Conservation (phyloP, 805 yeast species). For the Saccharomycopsis sp. region DNA sequence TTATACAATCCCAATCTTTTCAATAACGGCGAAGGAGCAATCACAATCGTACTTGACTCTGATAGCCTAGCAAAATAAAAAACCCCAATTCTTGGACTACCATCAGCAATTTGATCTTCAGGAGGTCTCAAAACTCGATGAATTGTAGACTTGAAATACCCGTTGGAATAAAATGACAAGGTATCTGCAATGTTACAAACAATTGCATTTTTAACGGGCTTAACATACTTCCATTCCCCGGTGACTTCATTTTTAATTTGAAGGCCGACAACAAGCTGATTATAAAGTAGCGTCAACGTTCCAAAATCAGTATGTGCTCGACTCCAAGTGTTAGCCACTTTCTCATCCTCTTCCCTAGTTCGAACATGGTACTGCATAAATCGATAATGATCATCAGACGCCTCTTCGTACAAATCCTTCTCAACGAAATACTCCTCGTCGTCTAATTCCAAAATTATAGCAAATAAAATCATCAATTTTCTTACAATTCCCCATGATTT, state of each 20-base stretch:
- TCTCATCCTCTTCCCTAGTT: slow-evolving; percentile 27
- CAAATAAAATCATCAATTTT: slow-evolving; percentile 29
- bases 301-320: slow-evolving; percentile 35
- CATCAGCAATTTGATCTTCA: slow-evolving; percentile 25
- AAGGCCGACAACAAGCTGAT: slow-evolving; percentile 33
- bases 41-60: slow-evolving; percentile 27
- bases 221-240: slow-evolving; percentile 33
- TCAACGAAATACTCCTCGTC: slow-evolving; percentile 31
- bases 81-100: slow-evolving; percentile 29
- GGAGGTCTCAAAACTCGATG: slow-evolving; percentile 34
- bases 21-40: slow-evolving; percentile 31
- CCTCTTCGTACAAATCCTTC: slow-evolving; percentile 29
- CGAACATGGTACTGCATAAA: slow-evolving; percentile 31
- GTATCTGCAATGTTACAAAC: slow-evolving; percentile 34
- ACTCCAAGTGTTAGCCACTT: slow-evolving; percentile 30
- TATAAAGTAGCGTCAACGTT: slow-evolving; percentile 30
- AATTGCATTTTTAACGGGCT: slow-evolving; percentile 30
- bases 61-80: slow-evolving; percentile 33
- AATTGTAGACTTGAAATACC: slow-evolving; percentile 31
- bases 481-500: slow-evolving; percentile 26
- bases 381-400: slow-evolving; percentile 32
- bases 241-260: slow-evolving; percentile 29
- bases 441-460: slow-evolving; percentile 30
- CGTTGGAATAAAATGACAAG: slow-evolving; percentile 32
- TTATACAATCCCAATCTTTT: slow-evolving; percentile 29